Percentiles rank a stretch among this genome's conserved stretches.
Evolutionary conservation across 257 asterid genomes (phyloP).

Genomic region (Gentiana straminea): DNA sequence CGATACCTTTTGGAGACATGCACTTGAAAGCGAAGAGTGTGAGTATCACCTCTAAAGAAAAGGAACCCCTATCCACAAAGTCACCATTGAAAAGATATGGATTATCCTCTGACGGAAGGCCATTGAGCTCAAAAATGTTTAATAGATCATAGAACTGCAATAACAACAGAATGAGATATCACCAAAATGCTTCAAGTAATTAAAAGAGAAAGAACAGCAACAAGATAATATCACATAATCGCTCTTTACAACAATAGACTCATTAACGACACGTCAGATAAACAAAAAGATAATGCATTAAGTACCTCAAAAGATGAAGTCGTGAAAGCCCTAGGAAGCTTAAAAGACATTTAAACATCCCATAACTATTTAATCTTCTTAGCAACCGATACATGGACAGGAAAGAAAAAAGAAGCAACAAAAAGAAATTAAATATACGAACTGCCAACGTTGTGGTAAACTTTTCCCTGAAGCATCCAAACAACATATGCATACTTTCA

Average conservation of each 20-base stretch:
- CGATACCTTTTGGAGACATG: conserved; percentile 90
- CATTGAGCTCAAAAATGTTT: conserved; percentile 95
- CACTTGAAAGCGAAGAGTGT: conserved; percentile 96
- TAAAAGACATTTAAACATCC: too few species aligned
- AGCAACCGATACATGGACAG: too few species aligned
- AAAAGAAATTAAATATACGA: too few species aligned
- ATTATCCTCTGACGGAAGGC: conserved; percentile 95
- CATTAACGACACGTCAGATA: not conserved
- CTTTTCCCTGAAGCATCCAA: too few species aligned
- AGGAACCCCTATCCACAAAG: conserved; percentile 97
- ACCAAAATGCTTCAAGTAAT: conserved; percentile 9
- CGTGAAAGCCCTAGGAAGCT: too few species aligned
- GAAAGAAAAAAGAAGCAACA: too few species aligned
- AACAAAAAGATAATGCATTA: not conserved
- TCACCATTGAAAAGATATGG: conserved; percentile 98
- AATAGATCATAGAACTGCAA: conserved; percentile 91
- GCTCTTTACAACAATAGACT: not conserved
- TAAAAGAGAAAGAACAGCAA: not conserved
- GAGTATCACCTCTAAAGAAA: conserved; percentile 86
- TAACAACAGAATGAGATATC: conserved; percentile 14
- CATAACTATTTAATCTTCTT: too few species aligned
- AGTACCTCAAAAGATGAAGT: too few species aligned
- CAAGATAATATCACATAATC: not conserved
- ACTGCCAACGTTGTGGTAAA: too few species aligned
- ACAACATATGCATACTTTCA: too few species aligned